These are phyloP conservation scores for Saccharomycopsis sp. DNA, from an alignment of 805 yeast species.

Conservation along the genomic window DNA sequence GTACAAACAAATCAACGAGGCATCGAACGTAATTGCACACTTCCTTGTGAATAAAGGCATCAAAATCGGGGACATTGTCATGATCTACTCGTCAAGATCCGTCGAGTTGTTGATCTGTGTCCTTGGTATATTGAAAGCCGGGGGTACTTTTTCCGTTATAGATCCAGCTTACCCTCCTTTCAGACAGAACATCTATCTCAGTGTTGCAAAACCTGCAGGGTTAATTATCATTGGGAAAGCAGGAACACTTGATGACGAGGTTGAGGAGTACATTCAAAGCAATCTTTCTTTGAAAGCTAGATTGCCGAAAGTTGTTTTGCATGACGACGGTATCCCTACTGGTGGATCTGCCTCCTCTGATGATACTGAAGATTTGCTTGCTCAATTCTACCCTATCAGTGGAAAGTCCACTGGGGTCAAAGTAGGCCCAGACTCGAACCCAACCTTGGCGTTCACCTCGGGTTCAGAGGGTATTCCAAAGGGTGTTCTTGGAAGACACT, in stretches of 20 bases:
- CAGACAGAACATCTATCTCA: slow-evolving; percentile 86
- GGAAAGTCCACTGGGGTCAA: slow-evolving; percentile 72
- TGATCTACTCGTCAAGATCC: slow-evolving; percentile 97
- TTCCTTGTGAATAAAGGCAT: slow-evolving; percentile 77
- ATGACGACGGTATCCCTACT: slow-evolving; percentile 61
- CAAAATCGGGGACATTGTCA: slow-evolving; percentile 86
- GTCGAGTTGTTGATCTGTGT: slow-evolving; percentile 96
- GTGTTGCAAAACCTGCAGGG: slow-evolving; percentile 91
- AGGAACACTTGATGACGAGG: slow-evolving; percentile 71
- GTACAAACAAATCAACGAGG: slow-evolving; percentile 82
- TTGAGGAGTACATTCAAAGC: slow-evolving; percentile 64
- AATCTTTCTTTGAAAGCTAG: slow-evolving; percentile 69
- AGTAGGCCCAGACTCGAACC: slow-evolving; percentile 97
- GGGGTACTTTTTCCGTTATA: slow-evolving; percentile 96
- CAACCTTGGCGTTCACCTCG: slow-evolving; percentile 92
- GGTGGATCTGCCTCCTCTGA: slow-evolving; percentile 44
- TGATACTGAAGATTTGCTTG: slow-evolving; percentile 41
- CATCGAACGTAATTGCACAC: slow-evolving; percentile 90
- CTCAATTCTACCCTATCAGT: slow-evolving; percentile 38
- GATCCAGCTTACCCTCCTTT: slow-evolving; percentile 99
- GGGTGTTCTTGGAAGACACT: slow-evolving; percentile 98
- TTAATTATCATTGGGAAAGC: slow-evolving; percentile 87
- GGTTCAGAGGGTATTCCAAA: slow-evolving; percentile 99
- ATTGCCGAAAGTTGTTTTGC: slow-evolving; percentile 71
- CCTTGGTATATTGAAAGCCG: slow-evolving; percentile 96